Base-by-base conservation (phyloP, 2,329 filamentous ascomycete species). In the Alternaria rosae region DNA sequence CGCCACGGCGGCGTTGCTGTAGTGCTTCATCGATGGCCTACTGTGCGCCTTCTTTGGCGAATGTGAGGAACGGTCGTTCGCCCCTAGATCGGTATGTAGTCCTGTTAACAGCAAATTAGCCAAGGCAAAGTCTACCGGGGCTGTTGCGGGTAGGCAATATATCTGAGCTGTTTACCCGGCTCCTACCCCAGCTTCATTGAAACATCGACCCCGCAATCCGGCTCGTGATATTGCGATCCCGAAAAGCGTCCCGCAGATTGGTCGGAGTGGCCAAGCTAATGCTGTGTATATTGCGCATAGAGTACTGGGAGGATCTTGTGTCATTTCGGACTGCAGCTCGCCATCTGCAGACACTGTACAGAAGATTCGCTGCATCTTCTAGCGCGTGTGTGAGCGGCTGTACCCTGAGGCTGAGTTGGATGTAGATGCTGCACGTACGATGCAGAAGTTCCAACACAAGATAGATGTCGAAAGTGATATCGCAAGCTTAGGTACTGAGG, bases 311-410 rank as follows among this genome's bases (percentile, higher is more conserved):
- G 42, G 21, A 38, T 45, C 26, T 56, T 53, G 48, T 41, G 8
- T 54, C 47, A 61, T 63, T 47, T 60, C 54, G 51, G 48, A 20
- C 44, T 59, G 57, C 59, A 62, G 42, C 35, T 35, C 52, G 51
- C 47, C 38, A 65, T 62, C 25, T 57, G 35, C 23, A 50, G 26
- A 48, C 30, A 66, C 45, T 69, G 62, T 62, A 59, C 13, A 57
- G 67, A 69, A 64, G 38, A 53, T 69, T 69, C 66, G 62, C 51
- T 41, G 51, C 56, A 51, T 42, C 13, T 69, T 69, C 65, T 69
- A 69, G 60, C 65, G 67, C 41, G 30, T 30, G 20, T 44, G 26
- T 41, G 44, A 53, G 26, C 25, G 21, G 47, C 45, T 57, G 54
- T 48, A 26, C 60, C 61, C 55, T 62, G 64, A 67, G 61, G 64